These are phyloP conservation scores for Cardamine chenopodiifolia DNA, from an alignment of 345 rosid genomes.

Conservation along the genomic window DNA sequence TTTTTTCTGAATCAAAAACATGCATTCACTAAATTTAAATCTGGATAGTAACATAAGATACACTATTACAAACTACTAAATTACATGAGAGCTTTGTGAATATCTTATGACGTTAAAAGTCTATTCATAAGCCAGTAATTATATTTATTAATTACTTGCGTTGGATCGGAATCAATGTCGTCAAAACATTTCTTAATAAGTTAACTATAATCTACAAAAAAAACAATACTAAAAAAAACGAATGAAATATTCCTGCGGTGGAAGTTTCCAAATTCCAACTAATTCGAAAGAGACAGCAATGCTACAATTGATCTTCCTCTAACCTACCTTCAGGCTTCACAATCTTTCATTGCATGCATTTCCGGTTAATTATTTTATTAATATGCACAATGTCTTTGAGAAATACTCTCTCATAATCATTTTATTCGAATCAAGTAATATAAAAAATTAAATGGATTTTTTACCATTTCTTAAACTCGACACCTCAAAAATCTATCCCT, in stretches of 20 bases:
- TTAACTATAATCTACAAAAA: not conserved
- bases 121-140: not conserved
- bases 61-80: not conserved
- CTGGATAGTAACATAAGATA: not conserved
- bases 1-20: not conserved
- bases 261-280: constrained; percentile 40
- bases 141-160: not conserved
- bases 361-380: not conserved
- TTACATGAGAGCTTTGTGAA: not conserved
- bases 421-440: not conserved
- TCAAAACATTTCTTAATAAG: not conserved
- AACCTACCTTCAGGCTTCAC: not conserved
- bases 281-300: constrained; percentile 20
- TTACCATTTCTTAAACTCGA: not conserved
- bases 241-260: constrained; percentile 7
- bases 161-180: not conserved
- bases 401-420: not conserved
- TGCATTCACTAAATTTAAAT: not conserved
- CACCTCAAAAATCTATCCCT: not conserved
- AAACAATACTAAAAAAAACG: not conserved
- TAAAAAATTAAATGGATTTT: not conserved
- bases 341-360: not conserved
- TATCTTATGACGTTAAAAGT: not conserved
- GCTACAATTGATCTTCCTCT: constrained; percentile 29
- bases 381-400: not conserved